phyloP scores from a whole-genome alignment of 495 filamentous ascomycete species.

The Aspergillus funiculosus region DNA sequence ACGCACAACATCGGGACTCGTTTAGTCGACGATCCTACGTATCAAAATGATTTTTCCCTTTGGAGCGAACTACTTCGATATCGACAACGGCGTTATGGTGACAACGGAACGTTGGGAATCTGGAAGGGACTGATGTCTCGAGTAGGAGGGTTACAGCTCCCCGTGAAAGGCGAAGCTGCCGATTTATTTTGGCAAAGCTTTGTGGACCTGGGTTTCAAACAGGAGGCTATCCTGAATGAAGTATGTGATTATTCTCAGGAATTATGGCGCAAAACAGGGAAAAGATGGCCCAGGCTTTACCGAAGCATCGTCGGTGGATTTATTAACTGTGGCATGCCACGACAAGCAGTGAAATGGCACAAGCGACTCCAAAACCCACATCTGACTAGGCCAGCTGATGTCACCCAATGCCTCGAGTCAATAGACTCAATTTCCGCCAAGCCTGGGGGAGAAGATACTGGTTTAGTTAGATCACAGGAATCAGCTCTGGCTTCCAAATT shows the following conservation, averaged over 20 bases:
- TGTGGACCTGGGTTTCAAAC: conserved; percentile 42
- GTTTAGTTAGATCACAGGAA: not conserved
- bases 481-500: conserved; percentile 18
- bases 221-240: conserved; percentile 43
- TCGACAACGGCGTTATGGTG: conserved; percentile 54
- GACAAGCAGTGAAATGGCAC: conserved; percentile 46
- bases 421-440: conserved; percentile 15
- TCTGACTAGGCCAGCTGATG: conserved; percentile 27
- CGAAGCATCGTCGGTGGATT: conserved; percentile 43
- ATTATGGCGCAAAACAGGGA: conserved; percentile 39
- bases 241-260: conserved; percentile 51
- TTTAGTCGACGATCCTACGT: conserved; percentile 50
- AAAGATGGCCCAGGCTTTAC: conserved; percentile 46
- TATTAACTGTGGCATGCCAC: conserved; percentile 30
- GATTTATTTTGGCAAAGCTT: conserved; percentile 54
- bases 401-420: conserved; percentile 32
- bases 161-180: conserved; percentile 42
- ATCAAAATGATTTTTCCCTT: conserved; percentile 49
- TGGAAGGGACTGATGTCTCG: conserved; percentile 55
- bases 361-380: conserved; percentile 31
- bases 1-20: conserved; percentile 30
- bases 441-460: not conserved
- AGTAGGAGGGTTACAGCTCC: conserved; percentile 38
- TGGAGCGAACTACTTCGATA: conserved; percentile 63
- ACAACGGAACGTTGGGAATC: conserved; percentile 52